A percentile compares a stretch with the other conserved stretches of the same genome.
Conservation (phyloP, 75 land plant genomes). For the Azolla pinnata region DNA sequence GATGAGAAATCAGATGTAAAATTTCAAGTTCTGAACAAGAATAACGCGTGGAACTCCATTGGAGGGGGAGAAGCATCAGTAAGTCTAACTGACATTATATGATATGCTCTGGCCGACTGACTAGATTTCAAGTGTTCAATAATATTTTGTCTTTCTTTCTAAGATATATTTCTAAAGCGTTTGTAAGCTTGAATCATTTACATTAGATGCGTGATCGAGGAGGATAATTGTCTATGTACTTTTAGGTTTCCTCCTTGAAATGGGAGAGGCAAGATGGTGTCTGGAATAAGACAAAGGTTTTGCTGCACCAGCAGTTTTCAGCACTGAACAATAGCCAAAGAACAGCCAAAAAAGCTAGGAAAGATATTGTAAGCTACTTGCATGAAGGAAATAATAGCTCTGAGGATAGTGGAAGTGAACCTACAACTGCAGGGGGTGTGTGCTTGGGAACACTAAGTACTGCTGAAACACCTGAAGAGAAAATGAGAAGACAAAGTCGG, state of each 20-base stretch:
- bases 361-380: slow-evolving; percentile 7
- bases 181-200: too few species aligned
- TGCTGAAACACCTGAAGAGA: slow-evolving; percentile 82
- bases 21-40: slow-evolving; percentile 26
- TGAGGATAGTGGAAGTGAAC: slow-evolving; percentile 55
- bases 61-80: slow-evolving; percentile 38
- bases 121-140: too few species aligned
- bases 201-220: too few species aligned
- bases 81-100: too few species aligned
- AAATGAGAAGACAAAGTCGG: slow-evolving; percentile 61
- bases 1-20: slow-evolving; percentile 22
- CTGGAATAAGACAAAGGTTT: slow-evolving; percentile 20
- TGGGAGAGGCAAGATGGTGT: slow-evolving; percentile 26
- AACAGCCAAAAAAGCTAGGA: slow-evolving; percentile 49
- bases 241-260: slow-evolving; percentile 26
- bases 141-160: too few species aligned
- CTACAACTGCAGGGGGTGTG: slow-evolving; percentile 32
- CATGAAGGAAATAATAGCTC: slow-evolving; percentile 5
- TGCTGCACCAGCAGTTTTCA: slow-evolving; percentile 22
- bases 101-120: too few species aligned
- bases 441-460: slow-evolving; percentile 47
- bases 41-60: slow-evolving; percentile 17
- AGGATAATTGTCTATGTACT: too few species aligned
- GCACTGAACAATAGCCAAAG: slow-evolving; percentile 20
- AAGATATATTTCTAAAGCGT: too few species aligned